These are phyloP conservation scores for Lipomyces yamanashiensis DNA, from an alignment of 805 yeast genomes.

Conservation along the genomic window DNA sequence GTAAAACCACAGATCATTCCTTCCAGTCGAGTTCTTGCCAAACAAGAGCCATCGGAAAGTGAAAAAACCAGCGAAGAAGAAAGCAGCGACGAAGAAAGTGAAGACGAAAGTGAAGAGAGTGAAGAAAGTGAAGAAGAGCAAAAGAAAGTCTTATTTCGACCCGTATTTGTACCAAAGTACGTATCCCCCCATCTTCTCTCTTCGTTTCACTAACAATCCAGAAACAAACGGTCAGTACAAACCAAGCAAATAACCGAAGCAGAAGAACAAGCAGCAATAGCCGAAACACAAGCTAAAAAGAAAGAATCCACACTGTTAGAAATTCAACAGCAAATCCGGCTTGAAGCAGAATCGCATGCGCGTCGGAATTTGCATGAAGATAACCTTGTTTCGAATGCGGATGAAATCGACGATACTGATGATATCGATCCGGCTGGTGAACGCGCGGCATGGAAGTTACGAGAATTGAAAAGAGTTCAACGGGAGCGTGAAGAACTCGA, in stretches of 20 bases:
- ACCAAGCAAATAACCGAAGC: conserved; percentile 24
- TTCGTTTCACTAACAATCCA: background rate
- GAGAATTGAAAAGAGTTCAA: conserved; percentile 49
- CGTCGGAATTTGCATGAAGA: conserved; percentile 35
- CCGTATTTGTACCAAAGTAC: conserved; percentile 43
- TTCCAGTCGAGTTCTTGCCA: too few species aligned
- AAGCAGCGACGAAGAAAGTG: background rate
- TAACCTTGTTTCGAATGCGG: conserved; percentile 40
- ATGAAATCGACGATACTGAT: conserved; percentile 63
- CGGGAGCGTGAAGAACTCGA: conserved; percentile 48
- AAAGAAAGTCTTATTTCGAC: conserved; percentile 42
- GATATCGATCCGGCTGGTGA: conserved; percentile 59
- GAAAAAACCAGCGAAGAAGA: background rate
- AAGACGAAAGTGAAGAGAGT: background rate
- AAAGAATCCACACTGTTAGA: conserved; percentile 38
- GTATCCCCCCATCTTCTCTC: background rate
- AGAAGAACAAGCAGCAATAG: conserved; percentile 8
- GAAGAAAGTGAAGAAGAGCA: conserved; percentile 17
- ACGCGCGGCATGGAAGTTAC: conserved; percentile 48
- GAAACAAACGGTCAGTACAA: conserved; percentile 24
- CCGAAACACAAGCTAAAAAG: conserved; percentile 6
- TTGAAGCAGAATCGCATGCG: conserved; percentile 39
- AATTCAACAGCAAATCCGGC: conserved; percentile 42
- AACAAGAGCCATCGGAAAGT: background rate
- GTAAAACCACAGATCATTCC: too few species aligned